Conservation (phyloP, 495 filamentous ascomycete species). For the Oidiodendron maius region DNA sequence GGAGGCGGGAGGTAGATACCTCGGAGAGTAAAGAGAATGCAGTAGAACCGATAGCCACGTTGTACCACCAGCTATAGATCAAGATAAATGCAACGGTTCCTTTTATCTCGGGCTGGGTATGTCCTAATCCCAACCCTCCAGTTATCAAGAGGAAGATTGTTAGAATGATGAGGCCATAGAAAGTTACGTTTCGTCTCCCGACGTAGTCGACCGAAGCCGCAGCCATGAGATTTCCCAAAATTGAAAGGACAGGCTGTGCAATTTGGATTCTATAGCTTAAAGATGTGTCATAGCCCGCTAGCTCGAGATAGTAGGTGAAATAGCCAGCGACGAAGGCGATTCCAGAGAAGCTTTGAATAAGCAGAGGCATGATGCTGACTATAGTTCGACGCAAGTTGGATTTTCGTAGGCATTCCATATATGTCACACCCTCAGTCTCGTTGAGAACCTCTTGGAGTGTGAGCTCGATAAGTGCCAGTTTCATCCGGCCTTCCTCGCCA, state of each 20-base stretch:
- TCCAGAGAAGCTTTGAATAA: constrained; percentile 26
- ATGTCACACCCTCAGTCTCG: constrained; percentile 29
- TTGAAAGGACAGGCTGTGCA: constrained; percentile 24
- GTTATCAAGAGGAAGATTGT: constrained; percentile 24
- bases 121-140: constrained; percentile 22
- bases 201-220: constrained; percentile 24
- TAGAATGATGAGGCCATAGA: constrained; percentile 23
- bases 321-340: constrained; percentile 25
- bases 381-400: constrained; percentile 30
- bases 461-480: constrained; percentile 7
- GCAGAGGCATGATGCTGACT: constrained; percentile 25
- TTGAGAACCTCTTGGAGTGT: constrained; percentile 20
- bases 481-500: neutral
- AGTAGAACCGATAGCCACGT: constrained; percentile 27
- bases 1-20: constrained; percentile 23
- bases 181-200: constrained; percentile 24
- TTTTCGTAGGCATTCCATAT: constrained; percentile 27
- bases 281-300: constrained; percentile 24
- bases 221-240: constrained; percentile 26
- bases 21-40: constrained; percentile 26
- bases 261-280: constrained; percentile 26
- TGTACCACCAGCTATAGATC: constrained; percentile 27
- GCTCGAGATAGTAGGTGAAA: constrained; percentile 29
- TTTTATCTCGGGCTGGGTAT: constrained; percentile 17
- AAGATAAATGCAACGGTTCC: constrained; percentile 21